Base-by-base conservation (phyloP, 106 monocot genomes). In the Triglochin maritima region DNA sequence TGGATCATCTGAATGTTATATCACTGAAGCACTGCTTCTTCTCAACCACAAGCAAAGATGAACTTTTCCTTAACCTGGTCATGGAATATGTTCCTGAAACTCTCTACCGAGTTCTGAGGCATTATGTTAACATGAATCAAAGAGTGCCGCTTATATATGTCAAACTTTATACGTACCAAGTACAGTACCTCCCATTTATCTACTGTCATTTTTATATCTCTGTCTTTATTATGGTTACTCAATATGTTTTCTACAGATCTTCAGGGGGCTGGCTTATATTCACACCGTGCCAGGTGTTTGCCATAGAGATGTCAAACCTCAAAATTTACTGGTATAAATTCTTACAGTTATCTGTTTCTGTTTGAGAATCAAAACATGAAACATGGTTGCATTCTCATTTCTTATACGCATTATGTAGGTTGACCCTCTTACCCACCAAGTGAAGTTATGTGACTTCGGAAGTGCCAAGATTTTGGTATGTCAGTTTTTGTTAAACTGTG, bases 221-320 rank as follows among this genome's bases (percentile, higher is more conserved):
- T 4, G 57, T 16, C 29, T 61, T 61, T 17, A 7, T 7, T 42
- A 9, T 2, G 49, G 7, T 62, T 10, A 7, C 54, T 46, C 49
- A 16, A 49, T 79, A 68, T 49, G 12, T 9, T 52, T n/a, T 6
- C 3, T 64, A 14, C 74, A 93, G 93, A 89, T 93, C 63, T 93
- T 93, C 74, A 81, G 93, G 50, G 89, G 86, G 49, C 66, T 93
- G 17, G 93, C 93, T 48, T 93, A 93, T 55, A 93, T 93, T 61
- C 93, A 93, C 77, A 70, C 83, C 12, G 84, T 76, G 71, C 89
- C 84, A 49, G 86, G 89, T 43, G 84, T 93, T 68, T 89, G 93
- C 61, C 93, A 93, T 72, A 78, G 93, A 78, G 93, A 93, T 77
- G 81, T 93, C 56, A 93, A 93, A 56, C 93, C 89, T 46, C 93